Conservation (phyloP, 2,329 filamentous ascomycete genomes). For the Cryphonectria parasitica region DNA sequence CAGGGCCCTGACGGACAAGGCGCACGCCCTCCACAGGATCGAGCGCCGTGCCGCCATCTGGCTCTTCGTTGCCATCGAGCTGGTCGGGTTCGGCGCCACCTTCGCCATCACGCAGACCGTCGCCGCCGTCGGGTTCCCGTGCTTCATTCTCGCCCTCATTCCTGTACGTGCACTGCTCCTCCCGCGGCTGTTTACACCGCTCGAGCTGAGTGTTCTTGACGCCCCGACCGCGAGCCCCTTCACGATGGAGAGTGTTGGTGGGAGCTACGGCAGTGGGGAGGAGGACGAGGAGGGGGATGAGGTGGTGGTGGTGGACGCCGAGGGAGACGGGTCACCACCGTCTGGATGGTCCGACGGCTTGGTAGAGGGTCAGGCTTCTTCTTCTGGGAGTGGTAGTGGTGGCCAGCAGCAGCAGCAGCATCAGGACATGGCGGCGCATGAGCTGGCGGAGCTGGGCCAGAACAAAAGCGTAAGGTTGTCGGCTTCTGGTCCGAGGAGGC, state of each 20-base stretch:
- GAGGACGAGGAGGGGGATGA: slow-evolving; percentile 9
- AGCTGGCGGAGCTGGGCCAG: slow-evolving; percentile 44
- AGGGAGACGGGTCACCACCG: slow-evolving; percentile 7
- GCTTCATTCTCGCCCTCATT: slow-evolving; percentile 72
- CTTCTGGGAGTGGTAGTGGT: slow-evolving; percentile 4
- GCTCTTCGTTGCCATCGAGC: slow-evolving; percentile 70
- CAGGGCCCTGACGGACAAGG: slow-evolving; percentile 59
- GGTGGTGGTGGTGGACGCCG: slow-evolving; percentile 21
- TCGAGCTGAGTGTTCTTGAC: slow-evolving; percentile 68
- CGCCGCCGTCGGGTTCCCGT: slow-evolving; percentile 79
- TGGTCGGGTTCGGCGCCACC: slow-evolving; percentile 74
- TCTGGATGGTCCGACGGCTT: slow-evolving; percentile 11
- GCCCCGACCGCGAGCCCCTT: slow-evolving; percentile 76
- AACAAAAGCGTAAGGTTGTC: slow-evolving; percentile 26
- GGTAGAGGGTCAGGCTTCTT: slow-evolving; percentile 1
- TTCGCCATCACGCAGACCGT: slow-evolving; percentile 84
- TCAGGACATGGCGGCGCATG: slow-evolving; percentile 35
- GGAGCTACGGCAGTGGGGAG: slow-evolving; percentile 49
- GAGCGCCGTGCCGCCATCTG: slow-evolving; percentile 69
- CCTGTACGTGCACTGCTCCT: slow-evolving; percentile 67
- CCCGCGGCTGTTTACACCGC: slow-evolving; percentile 61
- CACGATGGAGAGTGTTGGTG: slow-evolving; percentile 76
- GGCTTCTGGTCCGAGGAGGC: slow-evolving; percentile 24
- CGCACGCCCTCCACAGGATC: slow-evolving; percentile 64
- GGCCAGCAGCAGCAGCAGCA: slow-evolving; percentile 24